Conservation (phyloP, 345 rosid species). For the Acer saccharum region DNA sequence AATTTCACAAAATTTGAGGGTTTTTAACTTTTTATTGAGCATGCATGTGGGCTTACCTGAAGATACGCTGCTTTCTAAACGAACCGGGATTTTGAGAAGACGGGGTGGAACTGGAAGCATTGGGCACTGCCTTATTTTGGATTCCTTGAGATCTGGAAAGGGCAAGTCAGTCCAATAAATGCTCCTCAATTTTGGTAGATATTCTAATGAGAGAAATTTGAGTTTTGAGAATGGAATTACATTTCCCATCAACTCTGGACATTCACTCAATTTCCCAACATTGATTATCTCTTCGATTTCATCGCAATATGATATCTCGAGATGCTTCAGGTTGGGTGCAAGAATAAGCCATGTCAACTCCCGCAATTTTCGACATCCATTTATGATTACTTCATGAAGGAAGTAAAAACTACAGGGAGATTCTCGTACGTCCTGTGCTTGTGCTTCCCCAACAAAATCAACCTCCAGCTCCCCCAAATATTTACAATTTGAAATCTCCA, state of each 20-base stretch:
- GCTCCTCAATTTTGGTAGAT: no score
- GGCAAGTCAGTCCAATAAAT: constrained; percentile 11
- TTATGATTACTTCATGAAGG: background rate
- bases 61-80: no score
- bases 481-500: background rate
- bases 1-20: no score
- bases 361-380: background rate
- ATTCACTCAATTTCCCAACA: constrained; percentile 1
- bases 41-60: no score
- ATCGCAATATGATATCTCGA: constrained; percentile 2
- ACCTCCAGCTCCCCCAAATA: background rate
- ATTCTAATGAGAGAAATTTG: no score
- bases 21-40: no score
- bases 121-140: constrained; percentile 9
- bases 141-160: constrained; percentile 4
- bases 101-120: background rate
- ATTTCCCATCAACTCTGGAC: background rate
- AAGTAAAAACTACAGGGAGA: background rate
- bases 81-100: no score
- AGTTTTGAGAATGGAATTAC: no score
- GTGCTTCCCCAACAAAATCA: no score
- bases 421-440: background rate
- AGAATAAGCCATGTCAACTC: constrained; percentile 29
- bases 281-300: constrained; percentile 27
- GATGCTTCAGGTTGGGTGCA: constrained; percentile 17